Evolutionary conservation across 2,329 filamentous ascomycete species (phyloP), one percentile per base, ranked within the genome.

Genomic region (Alternaria gaisen): DNA sequence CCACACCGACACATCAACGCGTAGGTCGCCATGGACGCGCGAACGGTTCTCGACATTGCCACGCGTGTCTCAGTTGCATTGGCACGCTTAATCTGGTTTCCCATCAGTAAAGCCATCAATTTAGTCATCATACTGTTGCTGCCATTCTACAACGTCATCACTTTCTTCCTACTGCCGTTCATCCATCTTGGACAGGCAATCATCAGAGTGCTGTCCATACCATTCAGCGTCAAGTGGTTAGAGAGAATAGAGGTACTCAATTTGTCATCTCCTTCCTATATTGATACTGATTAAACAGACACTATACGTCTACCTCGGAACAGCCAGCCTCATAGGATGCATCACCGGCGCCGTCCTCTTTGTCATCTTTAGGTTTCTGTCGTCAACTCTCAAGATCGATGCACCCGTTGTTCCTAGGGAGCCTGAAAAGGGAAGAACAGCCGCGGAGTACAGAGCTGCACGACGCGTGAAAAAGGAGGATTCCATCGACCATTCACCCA

Each of bases 321-420:
- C 88, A 24, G 92, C 91, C 8, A 84, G 86, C 32, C 77, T 91
- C 18, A 83, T 92, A 53, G 92, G 92, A n/a, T 79, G 89, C 53
- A 52, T 87, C 11, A 81, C 88, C 28, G 91, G 91, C 53, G 76
- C 88, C 52, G 66, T 86, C 18, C 77, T 93, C 43, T 84, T 87
- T 70, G 78, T 87, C 54, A 82, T 83, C 18, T 89, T 88, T 59
- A 82, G 80, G 58, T 72, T 85, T 58, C 75, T 91, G 53, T 83
- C 85, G 5, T 82, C 86, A 1, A 67, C 83, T 2, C 72, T 85
- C 36, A 69, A 72, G 42, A 80, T 88, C 58, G 80, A 79, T 42
- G 43, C 59, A 9, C n/a, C 63, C 14, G 52, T 61, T 8, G 60
- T 60, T 6, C 46, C 64, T 14, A 64, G 60, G 9, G 48, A 56